Evolutionary conservation across 495 filamentous ascomycete species (phyloP), one percentile per base, ranked within the genome.

Genomic region (Podospora pseudopauciseta): DNA sequence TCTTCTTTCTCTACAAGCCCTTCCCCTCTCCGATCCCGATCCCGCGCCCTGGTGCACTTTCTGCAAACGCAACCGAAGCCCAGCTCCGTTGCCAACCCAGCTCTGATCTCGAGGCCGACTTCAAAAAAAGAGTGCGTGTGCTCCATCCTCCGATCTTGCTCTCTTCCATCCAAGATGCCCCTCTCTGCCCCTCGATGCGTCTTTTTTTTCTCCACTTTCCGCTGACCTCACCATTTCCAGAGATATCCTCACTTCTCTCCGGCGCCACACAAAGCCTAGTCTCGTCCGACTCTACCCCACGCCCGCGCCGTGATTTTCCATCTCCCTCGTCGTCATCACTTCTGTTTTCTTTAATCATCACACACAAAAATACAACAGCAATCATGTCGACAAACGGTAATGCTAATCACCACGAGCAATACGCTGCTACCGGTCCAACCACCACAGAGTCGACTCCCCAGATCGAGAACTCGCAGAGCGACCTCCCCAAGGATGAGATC

Each of bases 401-500:
- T 71, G 34, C 77, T 70, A 71, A 68, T 70, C 76, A 80, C 67
- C 66, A 74, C 67, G 75, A 77, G 61, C 77, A 81, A 67, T 80
- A 79, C 68, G 67, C 72, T 34, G 69, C 74, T 18, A 63, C 77
- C 34, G 56, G 13, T 6, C 67, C 39, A 63, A 76, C 49, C 72
- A 71, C 34, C 57, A 68, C 59, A 66, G 73, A 26, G 30, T 70
- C 58, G 32, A 60, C 70, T 28, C 55, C 73, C 2, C 57, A 65
- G 69, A 49, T 49, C 39, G 39, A 49, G 39, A 49, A 49, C 39
- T 66, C 64, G 39, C 74, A 44, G 64, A 73, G 68, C 71, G 76
- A 76, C 39, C 79, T 83, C 15, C 72, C 79, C 58, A 96, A 95
- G 78, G 92, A 94, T 79, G 92, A 98, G 80, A 91, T 99, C 64